Evolutionary conservation across 495 filamentous ascomycete genomes (phyloP), one percentile per base, ranked within the genome.

Genomic region (Aspergillus nanangensis): DNA sequence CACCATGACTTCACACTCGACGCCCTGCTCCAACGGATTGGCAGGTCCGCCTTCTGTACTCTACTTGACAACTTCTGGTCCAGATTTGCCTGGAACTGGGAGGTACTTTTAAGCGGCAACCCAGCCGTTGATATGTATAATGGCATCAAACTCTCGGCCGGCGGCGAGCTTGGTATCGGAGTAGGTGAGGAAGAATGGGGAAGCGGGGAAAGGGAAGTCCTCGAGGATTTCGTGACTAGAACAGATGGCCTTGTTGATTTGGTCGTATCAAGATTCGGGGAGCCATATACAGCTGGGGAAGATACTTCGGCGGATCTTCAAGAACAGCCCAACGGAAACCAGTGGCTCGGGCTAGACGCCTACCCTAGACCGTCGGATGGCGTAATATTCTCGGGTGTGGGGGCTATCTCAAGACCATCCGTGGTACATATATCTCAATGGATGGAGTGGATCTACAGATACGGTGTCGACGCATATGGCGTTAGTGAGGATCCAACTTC

Each of bases 101-200:
- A 95, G 47, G 82, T 96, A 14, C 75, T 96, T 34, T 71, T 97
- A 29, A 84, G 88, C 57, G 93, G 91, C 15, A 96, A 93, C 47
- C 93, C 93, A 3, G 82, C 83, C 4, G 79, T 83, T 4, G 83
- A 83, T 45, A 76, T 94, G 3, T 88, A 87, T 53, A 82, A 84
- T 19, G 89, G 88, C 2, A 80, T 96, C 50, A 96, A 96, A 64
- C 79, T 97, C 34, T 89, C 93, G 13, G 88, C 86, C 20, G 87
- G 88, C 29, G 93, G 92, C 5, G 90, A 95, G 66, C 80, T 96
- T 19, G 94, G 93, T 14, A 78, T 95, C 13, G 94, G 94, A 1
- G 90, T 96, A 10, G 93, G 91, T 23, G 90, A 95, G 58, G 90
- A 96, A 66, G 88, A 95, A 47, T 82, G 90, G 70, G 90, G 91